A percentile compares a stretch with the other conserved stretches of the same genome.
phyloP scores from a whole-genome alignment of 371 early-diverging fungal genomes.

The Mucor mucedo region DNA sequence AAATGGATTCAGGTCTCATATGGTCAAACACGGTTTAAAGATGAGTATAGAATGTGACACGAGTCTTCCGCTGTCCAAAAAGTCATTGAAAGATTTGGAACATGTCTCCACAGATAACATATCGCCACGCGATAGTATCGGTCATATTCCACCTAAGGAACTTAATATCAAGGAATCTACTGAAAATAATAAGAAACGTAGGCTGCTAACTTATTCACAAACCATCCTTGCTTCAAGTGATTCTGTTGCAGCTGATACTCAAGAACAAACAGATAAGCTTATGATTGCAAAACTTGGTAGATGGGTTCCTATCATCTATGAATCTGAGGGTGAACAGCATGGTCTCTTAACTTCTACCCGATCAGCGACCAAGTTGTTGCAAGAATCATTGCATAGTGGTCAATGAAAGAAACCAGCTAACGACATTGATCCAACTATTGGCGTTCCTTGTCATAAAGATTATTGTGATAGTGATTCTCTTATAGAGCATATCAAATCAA shows the following conservation, averaged over 20 bases:
- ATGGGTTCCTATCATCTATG: not conserved
- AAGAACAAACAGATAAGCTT: not conserved
- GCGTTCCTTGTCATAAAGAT: not conserved
- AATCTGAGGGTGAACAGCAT: not conserved
- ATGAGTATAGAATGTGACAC: not conserved
- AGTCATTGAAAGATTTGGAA: not conserved
- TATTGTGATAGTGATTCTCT: conserved; percentile 1
- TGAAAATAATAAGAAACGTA: not conserved
- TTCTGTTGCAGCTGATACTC: not conserved
- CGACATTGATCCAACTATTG: conserved; percentile 4
- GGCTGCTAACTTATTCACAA: not conserved
- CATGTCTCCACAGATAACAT: not conserved
- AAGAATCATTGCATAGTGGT: conserved; percentile 2
- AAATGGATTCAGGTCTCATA: not conserved
- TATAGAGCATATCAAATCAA: conserved; percentile 4
- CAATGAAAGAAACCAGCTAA: not conserved
- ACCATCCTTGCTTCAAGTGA: conserved; percentile 1
- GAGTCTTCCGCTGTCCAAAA: not conserved
- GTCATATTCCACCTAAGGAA: not conserved
- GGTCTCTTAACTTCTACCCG: not conserved
- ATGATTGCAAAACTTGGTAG: conserved; percentile 1
- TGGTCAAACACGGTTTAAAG: conserved; percentile 2
- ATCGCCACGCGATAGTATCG: not conserved
- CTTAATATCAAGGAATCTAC: not conserved
- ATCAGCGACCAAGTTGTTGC: not conserved